phyloP scores from a whole-genome alignment of 345 rosid species.

The Salix udensis region DNA sequence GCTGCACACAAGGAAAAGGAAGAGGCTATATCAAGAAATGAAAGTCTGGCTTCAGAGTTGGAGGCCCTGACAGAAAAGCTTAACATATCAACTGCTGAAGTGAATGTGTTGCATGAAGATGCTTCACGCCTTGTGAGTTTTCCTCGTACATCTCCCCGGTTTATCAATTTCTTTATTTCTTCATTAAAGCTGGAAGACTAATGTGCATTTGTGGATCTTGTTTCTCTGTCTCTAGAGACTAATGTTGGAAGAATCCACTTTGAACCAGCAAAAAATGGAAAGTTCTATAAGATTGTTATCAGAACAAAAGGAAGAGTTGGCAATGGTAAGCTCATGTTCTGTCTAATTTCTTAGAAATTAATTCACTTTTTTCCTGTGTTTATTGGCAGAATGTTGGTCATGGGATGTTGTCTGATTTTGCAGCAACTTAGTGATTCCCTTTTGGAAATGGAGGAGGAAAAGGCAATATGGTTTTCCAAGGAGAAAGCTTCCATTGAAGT shows the following conservation, averaged over 20 bases:
- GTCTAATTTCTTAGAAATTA: background rate
- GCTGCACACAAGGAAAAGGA: conserved; percentile 53
- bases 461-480: conserved; percentile 69
- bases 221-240: conserved; percentile 42
- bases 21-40: conserved; percentile 45
- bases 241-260: conserved; percentile 55
- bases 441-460: conserved; percentile 90
- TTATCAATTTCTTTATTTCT: background rate
- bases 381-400: conserved; percentile 4
- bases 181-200: background rate
- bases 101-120: conserved; percentile 51
- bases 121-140: conserved; percentile 49
- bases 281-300: conserved; percentile 40
- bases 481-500: conserved; percentile 62
- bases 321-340: conserved; percentile 49
- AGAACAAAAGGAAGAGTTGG: conserved; percentile 87
- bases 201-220: background rate
- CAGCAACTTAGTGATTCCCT: conserved; percentile 82
- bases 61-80: conserved; percentile 44
- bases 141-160: background rate
- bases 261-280: conserved; percentile 52
- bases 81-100: conserved; percentile 42
- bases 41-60: conserved; percentile 50
- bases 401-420: conserved; percentile 19
- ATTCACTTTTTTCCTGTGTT: background rate